Conservation (phyloP, 2,329 filamentous ascomycete genomes). For the Fusarium nurragi region DNA sequence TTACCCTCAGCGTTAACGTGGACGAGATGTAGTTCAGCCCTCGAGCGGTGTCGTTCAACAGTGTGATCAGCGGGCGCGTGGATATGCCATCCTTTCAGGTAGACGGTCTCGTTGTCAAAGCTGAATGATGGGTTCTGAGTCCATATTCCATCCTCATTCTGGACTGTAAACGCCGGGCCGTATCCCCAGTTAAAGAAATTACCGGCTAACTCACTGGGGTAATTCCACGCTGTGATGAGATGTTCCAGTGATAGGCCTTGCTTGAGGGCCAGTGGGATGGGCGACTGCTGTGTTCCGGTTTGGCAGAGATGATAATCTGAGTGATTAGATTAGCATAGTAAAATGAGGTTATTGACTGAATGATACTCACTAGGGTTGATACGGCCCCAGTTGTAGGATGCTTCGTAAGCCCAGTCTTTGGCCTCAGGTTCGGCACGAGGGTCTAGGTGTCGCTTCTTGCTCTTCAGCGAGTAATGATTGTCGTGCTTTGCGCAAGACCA, state of each 20-base stretch:
- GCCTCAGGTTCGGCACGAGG: constrained; percentile 7
- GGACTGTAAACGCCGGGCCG: constrained; percentile 28
- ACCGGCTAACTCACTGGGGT: constrained; percentile 10
- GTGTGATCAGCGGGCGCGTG: constrained; percentile 34
- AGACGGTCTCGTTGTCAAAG: constrained; percentile 35
- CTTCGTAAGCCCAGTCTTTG: constrained; percentile 33
- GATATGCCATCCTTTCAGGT: constrained; percentile 37
- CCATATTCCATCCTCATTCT: constrained; percentile 24
- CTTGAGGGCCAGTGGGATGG: constrained; percentile 30
- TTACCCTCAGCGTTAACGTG: constrained; percentile 30
- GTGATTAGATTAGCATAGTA: neutral
- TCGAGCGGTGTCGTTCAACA: constrained; percentile 32
- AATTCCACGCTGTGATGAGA: constrained; percentile 11
- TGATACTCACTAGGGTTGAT: constrained; percentile 12
- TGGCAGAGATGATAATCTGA: constrained; percentile 34
- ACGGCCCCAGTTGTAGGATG: constrained; percentile 33
- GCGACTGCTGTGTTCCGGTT: constrained; percentile 32
- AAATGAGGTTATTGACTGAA: accelerated
- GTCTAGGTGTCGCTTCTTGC: constrained; percentile 23
- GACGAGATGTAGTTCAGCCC: constrained; percentile 34
- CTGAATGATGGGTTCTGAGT: constrained; percentile 22
- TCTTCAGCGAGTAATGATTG: constrained; percentile 22
- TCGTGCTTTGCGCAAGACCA: constrained; percentile 22
- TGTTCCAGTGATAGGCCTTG: constrained; percentile 32
- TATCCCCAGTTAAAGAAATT: constrained; percentile 39